phyloP scores from a whole-genome alignment of 2,329 filamentous ascomycete species.

The Aspergillus neotritici region DNA sequence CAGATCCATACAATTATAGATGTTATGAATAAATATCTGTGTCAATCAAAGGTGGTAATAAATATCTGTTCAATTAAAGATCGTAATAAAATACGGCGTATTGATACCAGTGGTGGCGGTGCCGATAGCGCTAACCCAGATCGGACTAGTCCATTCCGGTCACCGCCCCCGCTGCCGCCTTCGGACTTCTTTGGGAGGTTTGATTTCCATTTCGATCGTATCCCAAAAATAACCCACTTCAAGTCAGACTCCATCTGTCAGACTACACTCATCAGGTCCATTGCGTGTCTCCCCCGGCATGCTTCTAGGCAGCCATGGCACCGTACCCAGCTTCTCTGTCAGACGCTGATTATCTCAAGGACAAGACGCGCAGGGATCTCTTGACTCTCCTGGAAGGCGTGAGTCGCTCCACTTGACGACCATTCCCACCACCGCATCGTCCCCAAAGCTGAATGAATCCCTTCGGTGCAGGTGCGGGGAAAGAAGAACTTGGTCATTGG shows the following conservation, averaged over 20 bases:
- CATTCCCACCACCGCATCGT: slow-evolving; percentile 8
- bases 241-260: too few species aligned
- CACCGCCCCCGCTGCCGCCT: too few species aligned
- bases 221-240: too few species aligned
- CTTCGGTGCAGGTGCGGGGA: slow-evolving; percentile 70
- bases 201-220: too few species aligned
- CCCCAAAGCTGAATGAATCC: slow-evolving; percentile 16
- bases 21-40: too few species aligned
- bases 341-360: slow-evolving; percentile 44
- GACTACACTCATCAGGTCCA: slow-evolving; percentile 1
- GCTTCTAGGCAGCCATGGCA: slow-evolving; percentile 32
- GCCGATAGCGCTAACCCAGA: too few species aligned
- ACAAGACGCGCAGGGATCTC: slow-evolving; percentile 73
- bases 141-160: too few species aligned
- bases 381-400: slow-evolving; percentile 90
- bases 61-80: too few species aligned
- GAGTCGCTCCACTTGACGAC: slow-evolving; percentile 51
- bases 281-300: slow-evolving; percentile 7
- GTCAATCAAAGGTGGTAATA: too few species aligned
- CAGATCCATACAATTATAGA: too few species aligned
- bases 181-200: slow-evolving; percentile 1
- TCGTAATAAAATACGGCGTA: too few species aligned
- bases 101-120: too few species aligned
- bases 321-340: slow-evolving; percentile 33
- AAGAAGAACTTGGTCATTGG: slow-evolving; percentile 98